Evolutionary conservation across 768 basidiomycete species (phyloP), one percentile per base, ranked within the genome.

Genomic region (Bullera alba): DNA sequence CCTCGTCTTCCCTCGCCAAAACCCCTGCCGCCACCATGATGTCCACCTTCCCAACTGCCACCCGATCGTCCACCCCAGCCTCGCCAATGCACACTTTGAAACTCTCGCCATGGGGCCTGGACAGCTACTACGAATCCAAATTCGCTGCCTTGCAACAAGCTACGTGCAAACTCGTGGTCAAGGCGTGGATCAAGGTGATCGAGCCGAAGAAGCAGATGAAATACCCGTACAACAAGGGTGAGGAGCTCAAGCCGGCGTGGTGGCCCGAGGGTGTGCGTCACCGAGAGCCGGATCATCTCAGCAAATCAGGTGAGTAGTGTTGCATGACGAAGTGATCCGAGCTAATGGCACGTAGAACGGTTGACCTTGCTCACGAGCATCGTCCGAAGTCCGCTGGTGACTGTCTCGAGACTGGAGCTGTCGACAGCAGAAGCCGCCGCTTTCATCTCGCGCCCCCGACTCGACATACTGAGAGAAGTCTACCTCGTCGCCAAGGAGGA

Each of bases 161-260:
- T 16, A 66, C 66, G 0, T 72, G 70, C 58, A 75, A 75, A 53
- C 54, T 71, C 35, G 63, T 76, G 37, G 69, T 70, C 51, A 72
- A 73, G 56, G 63, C 60, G 17, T 76, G 75, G 75, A 74, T 76
- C 64, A 75, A 75, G 59, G 60, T 72, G 29, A 71, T 75, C 50
- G 74, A 75, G 59, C 75, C 75, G 3, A 66, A 72, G 50, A 76
- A 75, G 57, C 67, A 71, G 56, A 68, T 66, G 48, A 67, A 66
- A 28, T 73, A 51, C 52, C 75, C 71, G 23, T 76, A 76, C 60
- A 73, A 73, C 50, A 60, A 65, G 36, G 75, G 74, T 14, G 74
- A 75, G 28, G 67, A 61, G 22, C 42, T 54, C n/a, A 70, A 65
- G 48, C 75, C 75, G 0, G 50, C 48, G 5, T 76, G 75, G 75